Percentiles rank a stretch among this genome's conserved stretches.
Evolutionary conservation across 495 filamentous ascomycete species (phyloP).

Genomic region (Hypoxylon rickii): DNA sequence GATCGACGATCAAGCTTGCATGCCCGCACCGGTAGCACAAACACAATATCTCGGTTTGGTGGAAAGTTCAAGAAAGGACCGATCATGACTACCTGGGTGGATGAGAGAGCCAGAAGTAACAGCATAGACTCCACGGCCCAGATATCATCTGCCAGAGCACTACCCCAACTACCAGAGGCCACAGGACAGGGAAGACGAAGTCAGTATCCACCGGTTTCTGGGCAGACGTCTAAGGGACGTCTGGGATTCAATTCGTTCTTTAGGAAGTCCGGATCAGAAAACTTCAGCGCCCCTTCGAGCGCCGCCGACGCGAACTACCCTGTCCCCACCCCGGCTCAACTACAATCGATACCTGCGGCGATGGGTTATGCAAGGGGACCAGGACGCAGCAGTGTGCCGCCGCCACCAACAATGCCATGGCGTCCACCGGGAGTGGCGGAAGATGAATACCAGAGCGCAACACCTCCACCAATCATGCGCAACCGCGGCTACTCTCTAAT

Average conservation of each 20-base stretch:
- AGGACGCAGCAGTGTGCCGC: slow-evolving; percentile 35
- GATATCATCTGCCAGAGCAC: background rate
- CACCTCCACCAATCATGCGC: slow-evolving; percentile 52
- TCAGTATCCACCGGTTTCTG: slow-evolving; percentile 53
- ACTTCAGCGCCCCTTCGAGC: slow-evolving; percentile 33
- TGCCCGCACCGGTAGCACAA: slow-evolving; percentile 40
- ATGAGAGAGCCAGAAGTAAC: slow-evolving; percentile 42
- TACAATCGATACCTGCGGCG: slow-evolving; percentile 6
- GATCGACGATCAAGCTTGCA: slow-evolving; percentile 51
- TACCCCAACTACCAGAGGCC: slow-evolving; percentile 5
- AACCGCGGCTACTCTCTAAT: slow-evolving; percentile 35
- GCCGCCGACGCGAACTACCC: slow-evolving; percentile 44
- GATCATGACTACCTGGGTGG: slow-evolving; percentile 7
- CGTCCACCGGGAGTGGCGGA: slow-evolving; percentile 27
- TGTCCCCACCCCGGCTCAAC: slow-evolving; percentile 20
- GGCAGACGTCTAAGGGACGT: slow-evolving; percentile 41
- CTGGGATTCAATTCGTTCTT: slow-evolving; percentile 44
- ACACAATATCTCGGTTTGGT: slow-evolving; percentile 16
- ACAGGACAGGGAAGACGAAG: slow-evolving; percentile 39
- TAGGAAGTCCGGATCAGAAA: slow-evolving; percentile 40
- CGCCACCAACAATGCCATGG: slow-evolving; percentile 34
- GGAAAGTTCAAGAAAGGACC: slow-evolving; percentile 33
- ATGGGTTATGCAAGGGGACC: slow-evolving; percentile 8
- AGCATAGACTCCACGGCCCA: slow-evolving; percentile 40
- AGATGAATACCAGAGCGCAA: slow-evolving; percentile 43